Percentiles rank a stretch among this genome's conserved stretches.
Conservation (phyloP, 75 land plant genomes). For the Picea glauca region DNA sequence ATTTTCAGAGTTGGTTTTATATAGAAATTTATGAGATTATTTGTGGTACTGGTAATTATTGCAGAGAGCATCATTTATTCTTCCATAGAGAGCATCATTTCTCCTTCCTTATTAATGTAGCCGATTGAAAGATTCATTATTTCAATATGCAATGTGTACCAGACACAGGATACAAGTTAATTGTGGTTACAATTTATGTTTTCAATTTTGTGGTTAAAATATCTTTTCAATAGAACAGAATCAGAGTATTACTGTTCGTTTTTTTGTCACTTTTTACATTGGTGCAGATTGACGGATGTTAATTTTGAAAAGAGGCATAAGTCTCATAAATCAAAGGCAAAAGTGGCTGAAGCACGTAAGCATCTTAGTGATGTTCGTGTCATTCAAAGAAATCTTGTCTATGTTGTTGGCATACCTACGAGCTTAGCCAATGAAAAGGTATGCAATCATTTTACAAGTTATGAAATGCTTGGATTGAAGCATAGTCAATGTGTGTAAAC, state of each 20-base stretch:
- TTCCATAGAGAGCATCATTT: no score
- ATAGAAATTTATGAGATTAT: no score
- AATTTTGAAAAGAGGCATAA: slow-evolving; percentile 46
- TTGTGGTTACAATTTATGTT: neutral
- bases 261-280: neutral
- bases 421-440: slow-evolving; percentile 74
- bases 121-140: neutral
- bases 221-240: no score
- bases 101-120: no score
- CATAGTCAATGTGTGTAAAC: neutral
- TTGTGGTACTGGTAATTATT: no score
- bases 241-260: neutral
- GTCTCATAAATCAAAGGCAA: slow-evolving; percentile 51
- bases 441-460: neutral
- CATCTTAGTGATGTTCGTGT: slow-evolving; percentile 71
- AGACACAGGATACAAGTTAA: neutral
- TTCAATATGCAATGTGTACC: neutral
- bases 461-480: neutral
- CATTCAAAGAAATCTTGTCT: slow-evolving; percentile 70
- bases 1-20: neutral
- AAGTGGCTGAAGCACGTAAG: slow-evolving; percentile 51
- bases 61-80: no score
- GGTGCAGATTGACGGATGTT: slow-evolving; percentile 38
- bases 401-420: slow-evolving; percentile 68
- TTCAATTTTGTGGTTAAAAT: neutral